phyloP scores from a whole-genome alignment of 352 stramenopile species.

The Globisporangium emineosum region DNA sequence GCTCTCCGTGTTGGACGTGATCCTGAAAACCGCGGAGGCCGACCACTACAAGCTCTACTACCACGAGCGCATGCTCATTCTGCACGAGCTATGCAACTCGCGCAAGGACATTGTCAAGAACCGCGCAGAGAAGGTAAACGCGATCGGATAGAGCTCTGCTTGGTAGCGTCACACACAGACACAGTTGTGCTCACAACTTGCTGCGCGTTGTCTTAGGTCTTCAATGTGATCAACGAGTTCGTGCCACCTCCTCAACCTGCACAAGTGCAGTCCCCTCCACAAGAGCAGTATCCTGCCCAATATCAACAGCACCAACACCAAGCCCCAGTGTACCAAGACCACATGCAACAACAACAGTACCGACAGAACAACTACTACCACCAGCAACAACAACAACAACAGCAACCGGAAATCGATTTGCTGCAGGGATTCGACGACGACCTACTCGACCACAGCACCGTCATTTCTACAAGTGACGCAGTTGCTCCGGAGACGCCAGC shows the following conservation, averaged over 20 bases:
- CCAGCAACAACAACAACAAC: conserved; percentile 7
- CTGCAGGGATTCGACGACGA: conserved; percentile 20
- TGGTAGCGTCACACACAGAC: neutral
- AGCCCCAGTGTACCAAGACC: conserved; percentile 9
- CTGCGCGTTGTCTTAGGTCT: conserved; percentile 17
- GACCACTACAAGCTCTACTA: conserved; percentile 77
- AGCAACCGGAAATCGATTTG: conserved; percentile 15
- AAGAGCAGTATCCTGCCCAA: conserved; percentile 1
- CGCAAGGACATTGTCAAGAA: conserved; percentile 75
- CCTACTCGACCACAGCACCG: neutral
- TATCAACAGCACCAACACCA: conserved; percentile 1
- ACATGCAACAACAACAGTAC: neutral
- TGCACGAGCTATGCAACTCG: conserved; percentile 56
- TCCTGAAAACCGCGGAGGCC: conserved; percentile 54
- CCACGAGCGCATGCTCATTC: conserved; percentile 34
- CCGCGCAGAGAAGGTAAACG: conserved; percentile 67
- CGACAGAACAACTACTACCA: conserved; percentile 11
- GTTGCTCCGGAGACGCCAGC: conserved; percentile 9
- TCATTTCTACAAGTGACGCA: neutral
- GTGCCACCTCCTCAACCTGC: conserved; percentile 18
- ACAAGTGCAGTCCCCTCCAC: conserved; percentile 6
- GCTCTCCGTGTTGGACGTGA: conserved; percentile 64
- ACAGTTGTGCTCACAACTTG: neutral
- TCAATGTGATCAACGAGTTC: conserved; percentile 29
- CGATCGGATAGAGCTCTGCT: neutral